Evolutionary conservation across 805 yeast genomes (phyloP).

Genomic region (Starmerella asiatica): DNA sequence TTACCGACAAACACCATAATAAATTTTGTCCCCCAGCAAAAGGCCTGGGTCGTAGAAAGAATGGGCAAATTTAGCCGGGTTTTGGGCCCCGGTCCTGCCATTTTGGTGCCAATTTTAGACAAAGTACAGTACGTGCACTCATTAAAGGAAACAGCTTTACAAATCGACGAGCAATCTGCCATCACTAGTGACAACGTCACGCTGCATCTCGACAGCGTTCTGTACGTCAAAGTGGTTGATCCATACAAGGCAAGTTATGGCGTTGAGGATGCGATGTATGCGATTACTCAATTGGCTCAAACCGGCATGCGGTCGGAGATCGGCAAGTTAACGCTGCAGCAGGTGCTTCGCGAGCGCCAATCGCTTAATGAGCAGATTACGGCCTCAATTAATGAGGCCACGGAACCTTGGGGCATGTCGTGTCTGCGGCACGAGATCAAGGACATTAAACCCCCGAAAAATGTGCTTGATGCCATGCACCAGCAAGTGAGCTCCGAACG

Average conservation of each 20-base stretch:
- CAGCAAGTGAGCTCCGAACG: conserved; percentile 80
- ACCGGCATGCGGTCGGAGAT: conserved; percentile 85
- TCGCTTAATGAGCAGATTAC: conserved; percentile 59
- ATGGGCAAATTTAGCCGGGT: conserved; percentile 71
- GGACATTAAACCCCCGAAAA: conserved; percentile 76
- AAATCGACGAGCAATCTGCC: conserved; percentile 71
- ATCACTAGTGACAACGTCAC: conserved; percentile 79
- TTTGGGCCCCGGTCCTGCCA: conserved; percentile 64
- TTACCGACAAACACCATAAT: conserved; percentile 65
- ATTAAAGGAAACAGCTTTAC: conserved; percentile 71
- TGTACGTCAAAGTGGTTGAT: conserved; percentile 63
- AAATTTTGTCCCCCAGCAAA: conserved; percentile 77
- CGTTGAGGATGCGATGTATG: conserved; percentile 77
- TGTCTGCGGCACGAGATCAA: conserved; percentile 77
- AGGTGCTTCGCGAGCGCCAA: conserved; percentile 66
- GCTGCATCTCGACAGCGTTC: conserved; percentile 70
- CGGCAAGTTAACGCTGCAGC: conserved; percentile 68
- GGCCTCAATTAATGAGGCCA: conserved; percentile 69
- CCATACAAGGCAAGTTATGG: conserved; percentile 80
- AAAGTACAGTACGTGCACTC: conserved; percentile 70
- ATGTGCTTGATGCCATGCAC: conserved; percentile 82
- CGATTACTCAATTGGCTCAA: conserved; percentile 73
- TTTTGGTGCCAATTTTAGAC: conserved; percentile 60
- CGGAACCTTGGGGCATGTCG: conserved; percentile 71
- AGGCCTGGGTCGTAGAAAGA: conserved; percentile 81